Evolutionary conservation across 1,139 yeast genomes (phyloP).

Genomic region (Candida sp.): DNA sequence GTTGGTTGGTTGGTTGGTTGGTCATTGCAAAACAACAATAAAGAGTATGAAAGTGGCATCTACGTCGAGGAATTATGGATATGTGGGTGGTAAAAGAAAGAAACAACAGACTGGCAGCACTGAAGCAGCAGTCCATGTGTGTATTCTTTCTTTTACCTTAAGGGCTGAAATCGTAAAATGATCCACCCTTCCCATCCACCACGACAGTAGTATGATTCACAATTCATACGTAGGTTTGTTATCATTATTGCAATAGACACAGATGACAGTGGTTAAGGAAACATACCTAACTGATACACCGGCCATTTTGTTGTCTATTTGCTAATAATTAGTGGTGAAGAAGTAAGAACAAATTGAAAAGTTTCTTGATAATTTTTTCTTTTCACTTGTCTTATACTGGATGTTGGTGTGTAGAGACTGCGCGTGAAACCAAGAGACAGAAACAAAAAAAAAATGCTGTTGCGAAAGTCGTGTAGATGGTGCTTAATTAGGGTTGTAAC

Average conservation of each 20-base stretch:
- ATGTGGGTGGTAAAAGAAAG: background rate
- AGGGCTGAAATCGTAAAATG: slow-evolving; percentile 5
- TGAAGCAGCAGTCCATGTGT: too few relatives aligned
- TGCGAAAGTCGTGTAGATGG: background rate
- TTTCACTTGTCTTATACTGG: slow-evolving; percentile 5
- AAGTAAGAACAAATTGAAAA: slow-evolving; percentile 4
- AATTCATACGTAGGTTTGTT: slow-evolving; percentile 2
- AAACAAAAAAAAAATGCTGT: slow-evolving; percentile 6
- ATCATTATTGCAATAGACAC: slow-evolving; percentile 4
- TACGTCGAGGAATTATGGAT: slow-evolving; percentile 6
- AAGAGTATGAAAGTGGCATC: background rate
- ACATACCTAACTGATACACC: slow-evolving; percentile 99
- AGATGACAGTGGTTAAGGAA: slow-evolving; percentile 11
- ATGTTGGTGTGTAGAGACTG: background rate
- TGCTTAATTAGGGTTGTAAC: too few relatives aligned
- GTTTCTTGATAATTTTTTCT: slow-evolving; percentile 7
- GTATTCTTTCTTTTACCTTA: background rate
- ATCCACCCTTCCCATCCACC: slow-evolving; percentile 31
- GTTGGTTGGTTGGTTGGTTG: too few relatives aligned
- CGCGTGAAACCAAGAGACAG: background rate
- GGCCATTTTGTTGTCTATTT: slow-evolving; percentile 62
- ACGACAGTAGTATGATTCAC: slow-evolving; percentile 24
- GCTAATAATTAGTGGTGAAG: slow-evolving; percentile 16
- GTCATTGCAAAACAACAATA: background rate
- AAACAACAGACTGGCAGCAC: background rate